Base-by-base conservation (phyloP, 345 rosid genomes). In the Eutrema japonicum region DNA sequence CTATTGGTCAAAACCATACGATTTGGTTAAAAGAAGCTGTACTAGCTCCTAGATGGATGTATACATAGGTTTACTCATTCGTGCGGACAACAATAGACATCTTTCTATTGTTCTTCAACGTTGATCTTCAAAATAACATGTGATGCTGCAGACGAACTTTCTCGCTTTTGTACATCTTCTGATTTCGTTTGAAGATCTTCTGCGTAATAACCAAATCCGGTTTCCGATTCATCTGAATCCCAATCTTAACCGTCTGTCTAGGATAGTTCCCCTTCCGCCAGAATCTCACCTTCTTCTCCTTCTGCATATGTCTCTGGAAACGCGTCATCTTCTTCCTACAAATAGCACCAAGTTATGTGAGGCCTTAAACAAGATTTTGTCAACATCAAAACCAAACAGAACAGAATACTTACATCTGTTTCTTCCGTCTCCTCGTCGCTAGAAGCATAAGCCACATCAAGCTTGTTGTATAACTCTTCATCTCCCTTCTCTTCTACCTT, bases 361-460 rank as follows among this genome's bases (percentile, higher is more conserved):
- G 70, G 36, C 49, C 51, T 46, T 72, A 43, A 66, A 47, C 50
- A 67, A 0, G 18, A 49, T 14, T 14, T 10, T 37, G 10, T 27
- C 18, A 30, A 48, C 13, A 53, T 18, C 22, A n/a, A 56, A 70
- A 6, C 51, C 66, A 55, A 74, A 57, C 3, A 16, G 37, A 30
- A 59, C 13, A 74, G 22, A 35, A 64, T 42, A 76, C 72, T 2
- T 10, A 62, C 70, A 42, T 63, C 77, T 3, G 36, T 42, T 64
- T 72, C 64, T 55, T 85, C 90, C 10, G 79, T 77, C 26, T 85
- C 90, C 46, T 91, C 87, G 35, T 85, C 89, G 49, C 85, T 93
- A 4, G 86, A 78, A 26, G 82, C 83, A 78, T 93, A 93, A 65
- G 86, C 78, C 55, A 84, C 80, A 79, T 89, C 89, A 68, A 94